These are phyloP conservation scores for Claviceps spartinae DNA, from an alignment of 2,329 filamentous ascomycete genomes.

Conservation along the genomic window DNA sequence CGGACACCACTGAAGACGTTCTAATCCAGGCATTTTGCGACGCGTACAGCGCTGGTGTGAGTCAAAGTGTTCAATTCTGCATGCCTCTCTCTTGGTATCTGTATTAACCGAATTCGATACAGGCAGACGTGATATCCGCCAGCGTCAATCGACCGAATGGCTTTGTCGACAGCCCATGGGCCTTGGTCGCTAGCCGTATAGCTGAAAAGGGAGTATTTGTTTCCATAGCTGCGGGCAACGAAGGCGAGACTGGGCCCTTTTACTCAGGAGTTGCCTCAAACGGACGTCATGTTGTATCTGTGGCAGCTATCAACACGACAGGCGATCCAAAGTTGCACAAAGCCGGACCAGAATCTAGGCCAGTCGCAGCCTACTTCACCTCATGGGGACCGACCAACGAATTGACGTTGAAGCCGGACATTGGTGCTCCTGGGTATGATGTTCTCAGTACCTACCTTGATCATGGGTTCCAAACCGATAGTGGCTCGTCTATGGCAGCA, in stretches of 20 bases:
- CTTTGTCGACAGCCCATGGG: conserved; percentile 28
- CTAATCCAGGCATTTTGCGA: conserved; percentile 24
- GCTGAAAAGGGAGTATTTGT: conserved; percentile 33
- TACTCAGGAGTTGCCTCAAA: conserved; percentile 22
- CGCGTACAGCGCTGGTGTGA: conserved; percentile 21
- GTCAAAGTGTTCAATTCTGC: not conserved
- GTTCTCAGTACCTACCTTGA: conserved; percentile 36
- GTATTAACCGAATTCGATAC: not conserved
- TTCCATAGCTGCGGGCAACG: conserved; percentile 38
- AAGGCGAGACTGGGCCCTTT: conserved; percentile 34
- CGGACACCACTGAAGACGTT: conserved; percentile 18
- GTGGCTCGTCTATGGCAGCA: conserved; percentile 43
- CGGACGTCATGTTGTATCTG: conserved; percentile 20
- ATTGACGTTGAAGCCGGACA: conserved; percentile 35
- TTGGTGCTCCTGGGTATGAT: conserved; percentile 33
- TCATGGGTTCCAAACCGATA: conserved; percentile 29
- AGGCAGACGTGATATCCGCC: conserved; percentile 31
- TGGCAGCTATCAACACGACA: conserved; percentile 27
- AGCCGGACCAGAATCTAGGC: conserved; percentile 12
- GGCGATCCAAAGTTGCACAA: conserved; percentile 25
- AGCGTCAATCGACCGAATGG: conserved; percentile 26
- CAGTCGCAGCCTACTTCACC: conserved; percentile 31
- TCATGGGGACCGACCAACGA: conserved; percentile 40
- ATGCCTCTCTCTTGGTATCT: not conserved
- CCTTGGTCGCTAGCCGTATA: conserved; percentile 25